Conservation (phyloP, 768 basidiomycete species). For the Boletus vermiculosoides region DNA sequence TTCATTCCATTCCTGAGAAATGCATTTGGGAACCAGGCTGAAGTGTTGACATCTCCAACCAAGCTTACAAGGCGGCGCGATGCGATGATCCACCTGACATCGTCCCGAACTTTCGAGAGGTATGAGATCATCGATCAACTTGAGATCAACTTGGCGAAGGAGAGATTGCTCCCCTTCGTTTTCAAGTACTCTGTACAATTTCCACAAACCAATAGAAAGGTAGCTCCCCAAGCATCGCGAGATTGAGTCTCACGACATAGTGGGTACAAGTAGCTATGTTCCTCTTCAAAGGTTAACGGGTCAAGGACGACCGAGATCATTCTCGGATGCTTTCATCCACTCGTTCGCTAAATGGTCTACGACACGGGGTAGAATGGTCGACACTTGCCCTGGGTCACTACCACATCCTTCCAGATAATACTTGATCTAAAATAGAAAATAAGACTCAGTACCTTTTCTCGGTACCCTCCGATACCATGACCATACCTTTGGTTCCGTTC, state of each 20-base stretch:
- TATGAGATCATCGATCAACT: too few relatives aligned
- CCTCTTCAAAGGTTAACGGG: neutral
- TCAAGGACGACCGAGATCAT: constrained; percentile 41
- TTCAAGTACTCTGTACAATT: neutral
- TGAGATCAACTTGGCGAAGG: neutral
- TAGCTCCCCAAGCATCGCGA: neutral
- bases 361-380: constrained; percentile 49
- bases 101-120: neutral
- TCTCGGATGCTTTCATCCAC: constrained; percentile 69
- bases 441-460: neutral
- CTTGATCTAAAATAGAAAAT: constrained; percentile 57
- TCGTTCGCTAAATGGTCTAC: constrained; percentile 56
- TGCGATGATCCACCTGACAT: too few relatives aligned
- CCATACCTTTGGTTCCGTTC: constrained; percentile 86
- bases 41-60: neutral
- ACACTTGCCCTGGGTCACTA: constrained; percentile 45
- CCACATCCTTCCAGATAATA: constrained; percentile 86
- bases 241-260: neutral
- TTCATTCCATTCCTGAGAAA: too few relatives aligned
- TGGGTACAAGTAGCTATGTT: neutral
- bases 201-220: neutral
- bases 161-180: neutral
- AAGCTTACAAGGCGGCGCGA: neutral
- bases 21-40: neutral
- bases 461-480: neutral